Evolutionary conservation across 805 yeast species (phyloP).

Genomic region (Spathaspora arborariae): DNA sequence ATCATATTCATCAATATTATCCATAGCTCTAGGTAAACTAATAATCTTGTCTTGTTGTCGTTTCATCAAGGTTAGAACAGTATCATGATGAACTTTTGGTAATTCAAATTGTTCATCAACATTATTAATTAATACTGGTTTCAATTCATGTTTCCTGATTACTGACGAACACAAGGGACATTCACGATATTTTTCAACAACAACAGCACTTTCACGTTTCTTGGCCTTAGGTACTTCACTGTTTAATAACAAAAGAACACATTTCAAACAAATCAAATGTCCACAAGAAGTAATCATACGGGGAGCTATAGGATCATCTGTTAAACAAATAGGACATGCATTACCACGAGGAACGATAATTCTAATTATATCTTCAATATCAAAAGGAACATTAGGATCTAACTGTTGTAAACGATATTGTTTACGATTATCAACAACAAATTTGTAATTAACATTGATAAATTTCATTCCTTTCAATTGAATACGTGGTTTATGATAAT

Average conservation of each 20-base stretch:
- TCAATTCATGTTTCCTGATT: conserved; percentile 49
- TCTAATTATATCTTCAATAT: conserved; percentile 57
- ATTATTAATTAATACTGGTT: conserved; percentile 56
- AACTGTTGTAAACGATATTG: conserved; percentile 54
- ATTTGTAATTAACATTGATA: conserved; percentile 80
- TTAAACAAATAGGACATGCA: conserved; percentile 88
- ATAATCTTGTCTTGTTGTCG: conserved; percentile 40
- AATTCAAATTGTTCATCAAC: conserved; percentile 53
- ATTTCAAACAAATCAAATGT: conserved; percentile 82
- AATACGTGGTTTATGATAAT: conserved; percentile 20
- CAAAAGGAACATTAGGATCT: conserved; percentile 76
- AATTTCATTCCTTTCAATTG: conserved; percentile 62
- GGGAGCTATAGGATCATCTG: conserved; percentile 84
- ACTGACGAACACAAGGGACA: conserved; percentile 78
- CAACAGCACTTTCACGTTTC: conserved; percentile 31
- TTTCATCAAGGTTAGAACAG: conserved; percentile 60
- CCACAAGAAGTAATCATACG: conserved; percentile 91
- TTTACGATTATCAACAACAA: conserved; percentile 66
- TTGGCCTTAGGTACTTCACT: conserved; percentile 43
- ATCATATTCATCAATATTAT: conserved; percentile 12
- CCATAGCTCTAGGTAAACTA: conserved; percentile 45
- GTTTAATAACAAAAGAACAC: conserved; percentile 69
- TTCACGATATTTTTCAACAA: conserved; percentile 51
- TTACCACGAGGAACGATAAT: conserved; percentile 73
- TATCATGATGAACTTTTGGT: conserved; percentile 55